These are phyloP conservation scores for Psilocybe subaeruginosa DNA, from an alignment of 768 basidiomycete genomes.

Conservation along the genomic window DNA sequence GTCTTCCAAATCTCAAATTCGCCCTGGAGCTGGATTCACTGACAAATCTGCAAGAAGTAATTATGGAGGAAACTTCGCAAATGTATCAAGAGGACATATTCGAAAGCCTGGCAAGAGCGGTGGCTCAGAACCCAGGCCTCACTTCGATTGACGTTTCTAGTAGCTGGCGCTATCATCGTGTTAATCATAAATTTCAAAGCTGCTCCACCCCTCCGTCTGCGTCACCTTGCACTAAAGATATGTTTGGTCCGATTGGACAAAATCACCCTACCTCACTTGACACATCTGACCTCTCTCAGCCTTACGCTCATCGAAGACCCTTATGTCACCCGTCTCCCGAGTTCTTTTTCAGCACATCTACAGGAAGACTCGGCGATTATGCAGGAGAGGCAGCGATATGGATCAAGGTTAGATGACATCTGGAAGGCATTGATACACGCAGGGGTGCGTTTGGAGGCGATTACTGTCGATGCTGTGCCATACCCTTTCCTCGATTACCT, in stretches of 20 bases:
- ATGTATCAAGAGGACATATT: not conserved
- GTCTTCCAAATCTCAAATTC: not conserved
- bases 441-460: not conserved
- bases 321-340: not conserved
- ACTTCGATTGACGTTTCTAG: not conserved
- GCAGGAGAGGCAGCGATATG: not conserved
- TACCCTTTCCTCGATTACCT: slow-evolving; percentile 1
- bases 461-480: not conserved
- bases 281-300: not conserved
- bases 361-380: not conserved
- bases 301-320: not conserved
- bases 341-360: not conserved
- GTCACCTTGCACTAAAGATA: not conserved
- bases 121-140: not conserved
- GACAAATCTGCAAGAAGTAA: not conserved
- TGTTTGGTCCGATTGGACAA: not conserved
- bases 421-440: not conserved
- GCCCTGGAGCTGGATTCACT: not conserved
- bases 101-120: not conserved
- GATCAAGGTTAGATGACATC: not conserved
- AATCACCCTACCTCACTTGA: not conserved
- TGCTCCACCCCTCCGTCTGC: not conserved
- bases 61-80: not conserved
- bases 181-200: not conserved
- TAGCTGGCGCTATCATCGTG: not conserved